Evolutionary conservation across 768 basidiomycete genomes (phyloP).

Genomic region (Megacollybia marginata): DNA sequence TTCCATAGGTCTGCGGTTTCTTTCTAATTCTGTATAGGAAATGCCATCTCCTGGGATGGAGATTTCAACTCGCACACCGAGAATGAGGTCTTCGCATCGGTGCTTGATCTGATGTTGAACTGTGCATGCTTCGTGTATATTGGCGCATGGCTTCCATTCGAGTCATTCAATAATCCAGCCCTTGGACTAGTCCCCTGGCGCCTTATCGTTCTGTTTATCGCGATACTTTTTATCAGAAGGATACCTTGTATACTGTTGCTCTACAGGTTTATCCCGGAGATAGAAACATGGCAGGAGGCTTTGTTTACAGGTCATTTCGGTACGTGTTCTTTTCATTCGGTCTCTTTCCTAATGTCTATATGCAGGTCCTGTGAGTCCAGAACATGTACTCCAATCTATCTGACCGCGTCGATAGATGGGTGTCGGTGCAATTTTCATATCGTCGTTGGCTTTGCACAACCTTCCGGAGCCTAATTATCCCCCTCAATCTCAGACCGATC

Average conservation of each 20-base stretch:
- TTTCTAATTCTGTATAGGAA: slow-evolving; percentile 40
- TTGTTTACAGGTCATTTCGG: slow-evolving; percentile 65
- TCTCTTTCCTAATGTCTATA: slow-evolving; percentile 18
- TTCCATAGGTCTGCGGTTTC: background rate
- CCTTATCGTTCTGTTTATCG: slow-evolving; percentile 57
- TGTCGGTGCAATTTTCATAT: slow-evolving; percentile 86
- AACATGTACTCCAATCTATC: slow-evolving; percentile 18
- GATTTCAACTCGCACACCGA: slow-evolving; percentile 76
- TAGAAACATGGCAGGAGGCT: slow-evolving; percentile 78
- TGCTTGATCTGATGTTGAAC: slow-evolving; percentile 83
- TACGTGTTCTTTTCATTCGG: no score
- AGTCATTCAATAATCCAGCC: slow-evolving; percentile 43
- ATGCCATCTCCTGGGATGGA: slow-evolving; percentile 89
- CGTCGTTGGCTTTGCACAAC: slow-evolving; percentile 58
- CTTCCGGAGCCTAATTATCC: slow-evolving; percentile 53
- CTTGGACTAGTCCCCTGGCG: slow-evolving; percentile 61
- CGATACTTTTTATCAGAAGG: slow-evolving; percentile 68
- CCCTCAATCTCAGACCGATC: slow-evolving; percentile 55
- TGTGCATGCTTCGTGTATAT: slow-evolving; percentile 77
- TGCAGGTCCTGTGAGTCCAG: slow-evolving; percentile 16
- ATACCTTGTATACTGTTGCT: slow-evolving; percentile 73
- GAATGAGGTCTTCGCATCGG: slow-evolving; percentile 81
- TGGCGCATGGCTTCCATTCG: slow-evolving; percentile 82
- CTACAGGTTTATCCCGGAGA: slow-evolving; percentile 84
- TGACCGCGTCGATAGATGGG: slow-evolving; percentile 57